phyloP scores from a whole-genome alignment of 495 filamentous ascomycete species.

The Cairneyella variabilis region DNA sequence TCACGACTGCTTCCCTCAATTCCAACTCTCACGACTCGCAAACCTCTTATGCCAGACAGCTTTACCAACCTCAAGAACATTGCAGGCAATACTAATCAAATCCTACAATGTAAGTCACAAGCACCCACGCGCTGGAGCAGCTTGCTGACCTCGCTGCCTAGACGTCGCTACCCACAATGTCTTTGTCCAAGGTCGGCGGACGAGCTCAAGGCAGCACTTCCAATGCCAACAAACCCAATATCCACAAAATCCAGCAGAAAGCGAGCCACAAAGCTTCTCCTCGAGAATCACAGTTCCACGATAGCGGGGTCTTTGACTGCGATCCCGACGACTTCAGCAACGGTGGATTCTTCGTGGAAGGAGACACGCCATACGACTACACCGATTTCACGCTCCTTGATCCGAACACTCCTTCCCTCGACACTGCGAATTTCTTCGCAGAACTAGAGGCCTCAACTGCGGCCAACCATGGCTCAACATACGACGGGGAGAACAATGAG shows the following conservation, averaged over 20 bases:
- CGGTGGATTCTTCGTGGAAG: not conserved
- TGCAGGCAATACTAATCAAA: not conserved
- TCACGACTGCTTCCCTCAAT: not conserved
- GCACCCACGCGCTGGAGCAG: not conserved
- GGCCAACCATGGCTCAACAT: constrained; percentile 6
- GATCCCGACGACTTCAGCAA: not conserved
- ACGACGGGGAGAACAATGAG: not conserved
- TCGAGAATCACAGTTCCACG: not conserved
- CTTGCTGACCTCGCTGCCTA: constrained; percentile 9
- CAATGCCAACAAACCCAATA: not conserved
- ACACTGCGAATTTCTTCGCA: constrained; percentile 7
- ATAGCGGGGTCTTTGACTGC: constrained; percentile 9
- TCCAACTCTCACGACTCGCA: not conserved
- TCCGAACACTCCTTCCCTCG: not conserved
- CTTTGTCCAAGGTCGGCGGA: not conserved
- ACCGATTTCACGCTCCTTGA: constrained; percentile 7
- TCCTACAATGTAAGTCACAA: constrained; percentile 6
- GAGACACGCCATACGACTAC: constrained; percentile 4
- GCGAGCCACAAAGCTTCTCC: not conserved
- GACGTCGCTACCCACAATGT: constrained; percentile 4
- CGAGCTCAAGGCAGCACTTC: not conserved
- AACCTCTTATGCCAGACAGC: not conserved
- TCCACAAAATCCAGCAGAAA: not conserved
- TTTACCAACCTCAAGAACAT: not conserved
- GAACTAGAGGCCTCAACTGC: not conserved